These are phyloP conservation scores for Sechiopsis laciniata DNA, from an alignment of 306 rosid genomes.

Conservation along the genomic window DNA sequence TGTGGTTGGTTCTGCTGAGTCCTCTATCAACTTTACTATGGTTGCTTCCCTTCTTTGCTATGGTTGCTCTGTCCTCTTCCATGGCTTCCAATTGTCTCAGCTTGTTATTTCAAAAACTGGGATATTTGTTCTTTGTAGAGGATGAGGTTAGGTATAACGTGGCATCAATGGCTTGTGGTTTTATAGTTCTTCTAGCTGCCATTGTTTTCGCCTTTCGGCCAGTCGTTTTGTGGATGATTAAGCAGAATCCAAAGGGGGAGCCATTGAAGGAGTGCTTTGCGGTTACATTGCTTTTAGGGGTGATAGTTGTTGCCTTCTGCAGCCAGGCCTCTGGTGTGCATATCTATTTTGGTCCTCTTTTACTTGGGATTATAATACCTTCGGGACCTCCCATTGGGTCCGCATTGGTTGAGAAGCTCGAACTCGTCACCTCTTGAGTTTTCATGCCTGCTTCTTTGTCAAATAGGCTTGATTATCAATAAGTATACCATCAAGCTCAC, in stretches of 20 bases:
- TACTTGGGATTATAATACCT: slow-evolving; percentile 33
- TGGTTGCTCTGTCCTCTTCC: slow-evolving; percentile 28
- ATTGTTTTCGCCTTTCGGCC: slow-evolving; percentile 24
- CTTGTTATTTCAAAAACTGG: background rate
- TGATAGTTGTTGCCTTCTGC: slow-evolving; percentile 27
- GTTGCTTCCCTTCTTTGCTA: slow-evolving; percentile 25
- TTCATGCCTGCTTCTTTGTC: slow-evolving; percentile 33
- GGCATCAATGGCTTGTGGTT: background rate
- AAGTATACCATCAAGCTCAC: background rate
- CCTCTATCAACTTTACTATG: slow-evolving; percentile 25
- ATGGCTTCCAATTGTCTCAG: background rate
- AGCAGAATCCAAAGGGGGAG: slow-evolving; percentile 17
- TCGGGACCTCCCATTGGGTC: slow-evolving; percentile 31
- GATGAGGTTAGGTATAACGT: background rate
- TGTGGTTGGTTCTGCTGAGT: no score
- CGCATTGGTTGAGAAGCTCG: slow-evolving; percentile 28
- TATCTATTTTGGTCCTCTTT: slow-evolving; percentile 27
- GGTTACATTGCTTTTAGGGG: slow-evolving; percentile 15
- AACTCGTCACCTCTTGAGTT: slow-evolving; percentile 26
- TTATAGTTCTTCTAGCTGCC: background rate
- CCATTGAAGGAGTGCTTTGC: slow-evolving; percentile 23
- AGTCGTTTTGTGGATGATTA: slow-evolving; percentile 23
- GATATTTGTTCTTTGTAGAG: background rate
- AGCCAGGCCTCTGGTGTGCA: slow-evolving; percentile 26
- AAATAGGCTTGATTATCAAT: slow-evolving; percentile 25